Percentiles rank a stretch among this genome's conserved stretches.
These are phyloP conservation scores for Polychytrium aggregatum DNA, from an alignment of 192 early-diverging fungal genomes.

Conservation along the genomic window DNA sequence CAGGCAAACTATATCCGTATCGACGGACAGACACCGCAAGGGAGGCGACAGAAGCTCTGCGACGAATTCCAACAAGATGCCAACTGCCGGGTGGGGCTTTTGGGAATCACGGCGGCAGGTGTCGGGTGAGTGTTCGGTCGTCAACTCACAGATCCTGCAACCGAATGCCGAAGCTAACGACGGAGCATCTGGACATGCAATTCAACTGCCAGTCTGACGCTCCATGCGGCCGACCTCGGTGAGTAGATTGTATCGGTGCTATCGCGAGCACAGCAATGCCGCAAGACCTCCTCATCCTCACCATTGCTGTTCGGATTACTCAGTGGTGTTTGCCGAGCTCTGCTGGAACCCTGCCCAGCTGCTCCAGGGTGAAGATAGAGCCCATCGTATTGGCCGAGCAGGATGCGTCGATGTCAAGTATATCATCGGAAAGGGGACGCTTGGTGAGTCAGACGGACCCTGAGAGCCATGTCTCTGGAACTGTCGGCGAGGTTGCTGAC, in stretches of 20 bases:
- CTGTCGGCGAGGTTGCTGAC: background rate
- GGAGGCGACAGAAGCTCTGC: constrained; percentile 19
- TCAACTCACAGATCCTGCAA: background rate
- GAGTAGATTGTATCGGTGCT: too few relatives aligned
- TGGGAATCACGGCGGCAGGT: constrained; percentile 35
- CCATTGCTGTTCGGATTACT: background rate
- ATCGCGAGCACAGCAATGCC: too few relatives aligned
- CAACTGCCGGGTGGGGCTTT: constrained; percentile 20
- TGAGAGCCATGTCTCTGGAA: background rate
- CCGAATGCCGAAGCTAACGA: background rate
- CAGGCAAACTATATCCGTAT: constrained; percentile 30
- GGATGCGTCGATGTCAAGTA: constrained; percentile 35
- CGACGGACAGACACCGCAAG: constrained; percentile 24
- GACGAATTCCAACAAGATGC: constrained; percentile 29
- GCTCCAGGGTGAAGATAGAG: constrained; percentile 36
- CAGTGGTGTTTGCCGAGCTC: constrained; percentile 39
- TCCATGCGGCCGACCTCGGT: constrained; percentile 31
- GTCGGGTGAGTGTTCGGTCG: constrained; percentile 12
- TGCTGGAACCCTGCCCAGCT: constrained; percentile 41
- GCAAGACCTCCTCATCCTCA: too few relatives aligned
- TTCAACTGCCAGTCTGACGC: constrained; percentile 10
- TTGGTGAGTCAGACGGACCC: constrained; percentile 13
- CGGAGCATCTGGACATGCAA: too few relatives aligned
- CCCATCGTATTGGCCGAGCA: constrained; percentile 31
- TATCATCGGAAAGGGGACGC: constrained; percentile 24